A percentile compares a stretch with the other conserved stretches of the same genome.
Conservation (phyloP, 768 basidiomycete species). For the Amanita inopinata region DNA sequence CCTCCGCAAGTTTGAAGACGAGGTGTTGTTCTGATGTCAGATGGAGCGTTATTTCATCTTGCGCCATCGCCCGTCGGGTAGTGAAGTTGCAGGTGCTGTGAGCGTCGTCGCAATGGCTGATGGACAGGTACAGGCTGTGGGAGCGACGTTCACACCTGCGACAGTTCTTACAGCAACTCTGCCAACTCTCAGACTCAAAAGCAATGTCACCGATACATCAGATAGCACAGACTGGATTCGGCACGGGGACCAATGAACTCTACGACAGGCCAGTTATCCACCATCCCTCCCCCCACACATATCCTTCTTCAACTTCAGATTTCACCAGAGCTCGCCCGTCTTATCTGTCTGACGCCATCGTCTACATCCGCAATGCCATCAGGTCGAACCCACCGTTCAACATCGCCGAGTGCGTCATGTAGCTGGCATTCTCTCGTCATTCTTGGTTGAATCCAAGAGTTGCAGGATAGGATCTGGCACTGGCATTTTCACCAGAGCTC, state of each 20-base stretch:
- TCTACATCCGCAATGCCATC: constrained; percentile 45
- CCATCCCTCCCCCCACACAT: not conserved
- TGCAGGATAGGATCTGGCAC: constrained; percentile 75
- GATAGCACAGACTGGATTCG: constrained; percentile 69
- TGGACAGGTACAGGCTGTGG: no score
- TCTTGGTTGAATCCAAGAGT: not conserved
- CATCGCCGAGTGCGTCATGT: constrained; percentile 53
- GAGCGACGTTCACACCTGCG: no score
- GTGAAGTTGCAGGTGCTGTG: not conserved
- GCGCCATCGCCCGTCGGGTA: not conserved
- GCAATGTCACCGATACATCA: constrained; percentile 41
- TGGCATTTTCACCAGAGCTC: constrained; percentile 79
- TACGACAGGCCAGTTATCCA: constrained; percentile 50
- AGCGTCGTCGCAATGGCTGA: no score
- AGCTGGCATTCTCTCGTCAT: not conserved
- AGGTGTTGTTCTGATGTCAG: constrained; percentile 10
- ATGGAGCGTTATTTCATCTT: constrained; percentile 12
- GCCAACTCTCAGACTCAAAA: not conserved
- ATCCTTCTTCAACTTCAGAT: no score
- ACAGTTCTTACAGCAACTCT: no score
- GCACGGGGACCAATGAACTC: constrained; percentile 70
- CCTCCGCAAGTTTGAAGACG: constrained; percentile 12
- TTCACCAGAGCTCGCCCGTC: constrained; percentile 75
- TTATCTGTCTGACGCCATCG: constrained; percentile 58
- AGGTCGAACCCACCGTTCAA: constrained; percentile 32